Evolutionary conservation across 331 rosid genomes (phyloP).

Genomic region (Ulmus americana): DNA sequence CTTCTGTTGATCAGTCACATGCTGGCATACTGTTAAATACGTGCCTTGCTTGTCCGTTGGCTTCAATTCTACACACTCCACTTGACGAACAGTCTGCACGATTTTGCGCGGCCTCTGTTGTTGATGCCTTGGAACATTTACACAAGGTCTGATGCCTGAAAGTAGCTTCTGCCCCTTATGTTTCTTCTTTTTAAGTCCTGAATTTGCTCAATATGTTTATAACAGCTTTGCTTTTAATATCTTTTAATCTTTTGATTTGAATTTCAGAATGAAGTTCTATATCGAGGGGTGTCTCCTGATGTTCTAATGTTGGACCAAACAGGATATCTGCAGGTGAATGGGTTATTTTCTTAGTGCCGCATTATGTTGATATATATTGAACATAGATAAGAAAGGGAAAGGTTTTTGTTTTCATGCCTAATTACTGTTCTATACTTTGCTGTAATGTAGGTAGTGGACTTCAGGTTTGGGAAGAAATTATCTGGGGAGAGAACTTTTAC

Average conservation of each 20-base stretch:
- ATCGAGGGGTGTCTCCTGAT: slow-evolving; percentile 90
- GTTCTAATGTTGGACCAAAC: slow-evolving; percentile 74
- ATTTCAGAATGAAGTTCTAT: slow-evolving; percentile 81
- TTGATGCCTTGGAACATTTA: slow-evolving; percentile 64
- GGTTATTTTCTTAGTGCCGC: slow-evolving; percentile 10
- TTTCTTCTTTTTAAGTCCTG: background rate
- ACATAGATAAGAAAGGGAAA: slow-evolving; percentile 11
- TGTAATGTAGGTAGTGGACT: slow-evolving; percentile 71
- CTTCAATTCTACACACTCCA: slow-evolving; percentile 67
- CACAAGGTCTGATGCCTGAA: slow-evolving; percentile 61
- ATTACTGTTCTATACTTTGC: slow-evolving; percentile 9
- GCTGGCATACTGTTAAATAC: slow-evolving; percentile 74
- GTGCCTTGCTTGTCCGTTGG: slow-evolving; percentile 74
- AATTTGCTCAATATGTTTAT: background rate
- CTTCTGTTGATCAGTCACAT: slow-evolving; percentile 59
- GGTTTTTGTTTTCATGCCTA: slow-evolving; percentile 6
- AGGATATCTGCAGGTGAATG: slow-evolving; percentile 70
- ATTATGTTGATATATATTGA: slow-evolving; percentile 1
- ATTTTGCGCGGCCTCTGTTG: slow-evolving; percentile 70
- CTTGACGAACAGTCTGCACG: slow-evolving; percentile 63
- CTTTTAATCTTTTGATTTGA: slow-evolving; percentile 30
- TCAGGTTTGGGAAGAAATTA: slow-evolving; percentile 73
- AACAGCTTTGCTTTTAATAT: slow-evolving; percentile 2
- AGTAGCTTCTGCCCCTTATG: slow-evolving; percentile 3
- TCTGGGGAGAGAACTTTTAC: slow-evolving; percentile 77